Percentiles rank a stretch among this genome's conserved stretches.
Conservation (phyloP, 108 stramenopile genomes). For the Cyclotella sp. region DNA sequence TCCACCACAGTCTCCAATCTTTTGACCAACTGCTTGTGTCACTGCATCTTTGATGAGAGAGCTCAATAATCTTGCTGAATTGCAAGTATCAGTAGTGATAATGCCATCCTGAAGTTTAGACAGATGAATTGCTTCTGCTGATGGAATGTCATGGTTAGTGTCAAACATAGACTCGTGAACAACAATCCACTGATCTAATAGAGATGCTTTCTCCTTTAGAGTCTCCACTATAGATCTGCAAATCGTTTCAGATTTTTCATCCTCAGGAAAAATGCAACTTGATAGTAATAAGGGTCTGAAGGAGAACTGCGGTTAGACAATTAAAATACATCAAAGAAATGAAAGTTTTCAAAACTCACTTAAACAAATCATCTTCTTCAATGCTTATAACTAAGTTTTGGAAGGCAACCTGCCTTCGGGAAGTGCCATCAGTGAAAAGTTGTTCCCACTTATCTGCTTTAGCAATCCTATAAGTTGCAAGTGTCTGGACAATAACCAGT, state of each 20-base stretch:
- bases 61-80: no score
- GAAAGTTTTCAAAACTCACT: background rate
- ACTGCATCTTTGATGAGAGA: no score
- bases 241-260: conserved; percentile 16
- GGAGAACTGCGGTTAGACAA: background rate
- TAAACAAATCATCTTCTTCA: conserved; percentile 10
- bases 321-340: background rate
- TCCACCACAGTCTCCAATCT: no score
- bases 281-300: conserved; percentile 2
- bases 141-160: conserved; percentile 10
- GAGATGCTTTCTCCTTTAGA: conserved; percentile 9
- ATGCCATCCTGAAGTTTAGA: background rate
- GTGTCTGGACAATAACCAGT: conserved; percentile 9
- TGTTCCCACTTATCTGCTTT: conserved; percentile 12
- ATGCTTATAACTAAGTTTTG: conserved; percentile 16
- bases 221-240: background rate
- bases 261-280: conserved; percentile 14
- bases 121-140: background rate
- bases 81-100: no score
- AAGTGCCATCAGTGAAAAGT: conserved; percentile 13
- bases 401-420: conserved; percentile 9
- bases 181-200: background rate
- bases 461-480: background rate
- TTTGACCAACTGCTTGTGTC: no score
- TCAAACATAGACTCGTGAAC: conserved; percentile 4